Conservation (phyloP, 1,284 basidiomycete species). For the Athelia sp. region DNA sequence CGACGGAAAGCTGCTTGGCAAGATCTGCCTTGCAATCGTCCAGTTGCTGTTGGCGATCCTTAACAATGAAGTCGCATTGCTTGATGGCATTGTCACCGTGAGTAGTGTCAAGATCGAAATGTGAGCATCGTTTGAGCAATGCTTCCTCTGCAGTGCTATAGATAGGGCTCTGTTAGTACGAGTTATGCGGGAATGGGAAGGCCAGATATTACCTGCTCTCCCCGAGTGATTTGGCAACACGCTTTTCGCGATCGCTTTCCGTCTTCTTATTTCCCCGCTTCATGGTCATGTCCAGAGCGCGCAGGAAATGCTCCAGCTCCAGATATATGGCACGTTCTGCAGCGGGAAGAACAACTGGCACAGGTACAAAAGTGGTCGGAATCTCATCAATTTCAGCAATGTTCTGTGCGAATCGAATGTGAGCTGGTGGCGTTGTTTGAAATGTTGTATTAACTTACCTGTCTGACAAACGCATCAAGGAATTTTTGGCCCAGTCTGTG, state of each 20-base stretch:
- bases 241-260: constrained; percentile 87
- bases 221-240: constrained; percentile 82
- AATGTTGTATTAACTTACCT: constrained; percentile 41
- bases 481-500: constrained; percentile 83
- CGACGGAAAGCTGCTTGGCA: constrained; percentile 57
- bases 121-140: constrained; percentile 87
- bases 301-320: constrained; percentile 92
- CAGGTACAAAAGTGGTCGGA: constrained; percentile 66
- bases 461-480: constrained; percentile 80
- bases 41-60: constrained; percentile 76
- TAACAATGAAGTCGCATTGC: constrained; percentile 88
- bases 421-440: constrained; percentile 1
- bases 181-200: background rate
- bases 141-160: constrained; percentile 83
- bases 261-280: constrained; percentile 76
- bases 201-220: constrained; percentile 69
- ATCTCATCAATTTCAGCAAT: constrained; percentile 97
- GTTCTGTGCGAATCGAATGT: constrained; percentile 49
- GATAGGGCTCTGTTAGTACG: constrained; percentile 8
- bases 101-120: constrained; percentile 83
- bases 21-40: constrained; percentile 78
- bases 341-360: constrained; percentile 76
- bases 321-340: constrained; percentile 94
- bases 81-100: constrained; percentile 76
- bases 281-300: constrained; percentile 84